phyloP scores from a whole-genome alignment of 129 eudicot species.

The Helianthus annuus region HanXRQr2.0-SUNRISE NC_035441.2:178367451-178367950 shows the following conservation, averaged over 20 bases:
- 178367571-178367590: slow-evolving; percentile 98
- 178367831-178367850: neutral
- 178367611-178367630: neutral
- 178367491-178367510: slow-evolving; percentile 57
- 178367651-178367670: slow-evolving; percentile 66
- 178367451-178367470: neutral
- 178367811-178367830: slow-evolving; percentile 85
- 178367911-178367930: slow-evolving; percentile 96
- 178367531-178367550: slow-evolving; percentile 97
- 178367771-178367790: slow-evolving; percentile 56
- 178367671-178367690: slow-evolving; percentile 94
- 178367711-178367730: slow-evolving; percentile 90
- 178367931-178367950: slow-evolving; percentile 97
- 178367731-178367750: slow-evolving; percentile 97
- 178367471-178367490: neutral
- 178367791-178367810: slow-evolving; percentile 78
- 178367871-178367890: slow-evolving; percentile 1
- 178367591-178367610: slow-evolving; percentile 23
- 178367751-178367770: slow-evolving; percentile 56
- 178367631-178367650: neutral
- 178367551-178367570: slow-evolving; percentile 95
- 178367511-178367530: slow-evolving; percentile 95
- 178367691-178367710: slow-evolving; percentile 99
- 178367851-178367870: neutral
- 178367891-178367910: slow-evolving; percentile 86